These are phyloP conservation scores for Myxozyma vanderwaltii DNA, from an alignment of 805 yeast species.

Conservation along the genomic window DNA sequence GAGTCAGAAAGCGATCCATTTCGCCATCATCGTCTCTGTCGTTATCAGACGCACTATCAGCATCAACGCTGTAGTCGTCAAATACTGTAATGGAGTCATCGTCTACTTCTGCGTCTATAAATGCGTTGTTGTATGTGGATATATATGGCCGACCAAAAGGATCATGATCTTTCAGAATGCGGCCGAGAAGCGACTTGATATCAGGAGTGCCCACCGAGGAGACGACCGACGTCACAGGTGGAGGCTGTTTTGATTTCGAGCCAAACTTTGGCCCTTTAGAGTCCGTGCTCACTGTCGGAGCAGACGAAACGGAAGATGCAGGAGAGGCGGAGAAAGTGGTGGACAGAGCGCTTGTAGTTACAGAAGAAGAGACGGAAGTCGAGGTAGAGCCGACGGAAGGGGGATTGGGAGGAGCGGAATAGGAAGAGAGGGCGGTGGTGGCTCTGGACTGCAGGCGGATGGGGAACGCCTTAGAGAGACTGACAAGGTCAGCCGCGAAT, in stretches of 20 bases:
- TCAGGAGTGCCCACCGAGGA: constrained; percentile 15
- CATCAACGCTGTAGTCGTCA: constrained; percentile 37
- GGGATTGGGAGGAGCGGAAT: constrained; percentile 16
- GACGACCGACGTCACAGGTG: not conserved
- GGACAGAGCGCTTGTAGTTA: constrained; percentile 12
- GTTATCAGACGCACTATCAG: constrained; percentile 16
- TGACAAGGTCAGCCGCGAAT: constrained; percentile 20
- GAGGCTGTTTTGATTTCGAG: not conserved
- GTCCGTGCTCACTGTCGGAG: constrained; percentile 3
- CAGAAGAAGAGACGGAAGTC: constrained; percentile 11
- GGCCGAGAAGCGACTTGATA: constrained; percentile 27
- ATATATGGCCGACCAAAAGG: constrained; percentile 19
- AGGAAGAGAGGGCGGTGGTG: constrained; percentile 36
- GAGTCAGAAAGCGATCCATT: constrained; percentile 42
- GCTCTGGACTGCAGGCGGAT: constrained; percentile 36
- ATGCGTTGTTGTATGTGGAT: constrained; percentile 30
- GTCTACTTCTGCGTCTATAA: constrained; percentile 33
- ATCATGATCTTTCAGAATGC: constrained; percentile 24
- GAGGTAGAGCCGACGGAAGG: constrained; percentile 13
- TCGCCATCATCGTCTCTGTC: constrained; percentile 32
- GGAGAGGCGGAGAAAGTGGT: constrained; percentile 21
- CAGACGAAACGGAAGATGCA: constrained; percentile 21
- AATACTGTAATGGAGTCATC: constrained; percentile 34
- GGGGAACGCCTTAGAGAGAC: constrained; percentile 28
- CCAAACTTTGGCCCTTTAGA: not conserved